Evolutionary conservation across 2,329 filamentous ascomycete species (phyloP).

Genomic region (Neonectria neomacrospora): DNA sequence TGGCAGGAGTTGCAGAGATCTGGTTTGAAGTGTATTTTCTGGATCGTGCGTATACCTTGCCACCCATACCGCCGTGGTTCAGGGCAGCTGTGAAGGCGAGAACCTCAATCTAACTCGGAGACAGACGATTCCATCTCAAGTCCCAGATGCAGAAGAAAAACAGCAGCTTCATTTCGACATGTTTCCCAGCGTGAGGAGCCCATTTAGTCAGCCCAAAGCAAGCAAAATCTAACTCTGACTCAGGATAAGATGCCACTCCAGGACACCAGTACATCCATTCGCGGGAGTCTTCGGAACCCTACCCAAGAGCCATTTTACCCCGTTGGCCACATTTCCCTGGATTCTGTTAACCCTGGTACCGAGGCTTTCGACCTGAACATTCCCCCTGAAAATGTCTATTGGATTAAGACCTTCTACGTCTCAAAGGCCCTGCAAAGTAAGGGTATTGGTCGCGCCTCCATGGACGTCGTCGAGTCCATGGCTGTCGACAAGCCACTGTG

Average conservation of each 20-base stretch:
- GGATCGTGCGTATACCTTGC: conserved; percentile 35
- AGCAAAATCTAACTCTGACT: not conserved
- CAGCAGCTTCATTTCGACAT: conserved; percentile 30
- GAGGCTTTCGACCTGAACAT: conserved; percentile 31
- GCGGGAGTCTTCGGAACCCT: conserved; percentile 29
- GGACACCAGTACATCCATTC: conserved; percentile 34
- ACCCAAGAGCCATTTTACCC: conserved; percentile 32
- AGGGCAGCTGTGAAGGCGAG: too few species aligned
- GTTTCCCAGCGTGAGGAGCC: conserved; percentile 25
- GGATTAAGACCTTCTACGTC: conserved; percentile 48
- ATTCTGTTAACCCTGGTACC: conserved; percentile 31
- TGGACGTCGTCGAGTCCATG: conserved; percentile 46
- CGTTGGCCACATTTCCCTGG: conserved; percentile 42
- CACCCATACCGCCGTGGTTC: too few species aligned
- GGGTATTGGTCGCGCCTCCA: conserved; percentile 45
- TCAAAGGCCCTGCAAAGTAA: conserved; percentile 38
- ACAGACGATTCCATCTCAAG: conserved; percentile 29
- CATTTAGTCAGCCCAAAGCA: fast-evolving
- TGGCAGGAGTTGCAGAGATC: conserved; percentile 34
- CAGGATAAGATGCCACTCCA: conserved; percentile 30
- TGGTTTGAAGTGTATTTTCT: conserved; percentile 41
- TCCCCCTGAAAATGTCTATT: conserved; percentile 36
- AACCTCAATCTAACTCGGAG: not conserved
- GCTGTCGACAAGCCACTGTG: conserved; percentile 39
- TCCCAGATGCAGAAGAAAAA: conserved; percentile 1